Percentiles rank a stretch among this genome's conserved stretches.
phyloP scores from a whole-genome alignment of 2,329 filamentous ascomycete species.

The Geosmithia putterillii region DNA sequence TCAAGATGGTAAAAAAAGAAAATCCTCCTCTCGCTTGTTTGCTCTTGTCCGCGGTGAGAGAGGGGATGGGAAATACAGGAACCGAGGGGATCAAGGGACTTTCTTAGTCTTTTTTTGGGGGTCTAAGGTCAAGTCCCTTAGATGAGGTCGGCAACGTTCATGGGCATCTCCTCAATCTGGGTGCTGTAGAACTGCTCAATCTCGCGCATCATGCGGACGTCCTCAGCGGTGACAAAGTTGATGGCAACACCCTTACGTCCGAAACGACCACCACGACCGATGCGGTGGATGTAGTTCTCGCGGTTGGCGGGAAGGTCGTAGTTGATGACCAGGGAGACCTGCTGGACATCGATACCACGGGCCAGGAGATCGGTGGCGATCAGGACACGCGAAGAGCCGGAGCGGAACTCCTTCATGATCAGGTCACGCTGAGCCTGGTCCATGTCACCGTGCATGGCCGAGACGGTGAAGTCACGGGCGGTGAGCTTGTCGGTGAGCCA shows the following conservation, averaged over 20 bases:
- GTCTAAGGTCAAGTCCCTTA: too few species aligned
- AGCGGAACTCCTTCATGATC: constrained; percentile 99
- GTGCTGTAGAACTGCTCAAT: constrained; percentile 99
- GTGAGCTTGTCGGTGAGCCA: constrained; percentile 99
- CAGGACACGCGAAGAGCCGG: constrained; percentile 93
- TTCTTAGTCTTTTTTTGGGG: too few species aligned
- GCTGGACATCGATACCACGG: constrained; percentile 99
- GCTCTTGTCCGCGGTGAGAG: not conserved
- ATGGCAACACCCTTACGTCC: constrained; percentile 99
- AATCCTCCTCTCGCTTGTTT: not conserved
- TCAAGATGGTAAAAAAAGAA: not conserved
- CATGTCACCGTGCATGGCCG: constrained; percentile 99
- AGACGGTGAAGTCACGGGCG: constrained; percentile 96
- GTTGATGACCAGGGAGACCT: constrained; percentile 99
- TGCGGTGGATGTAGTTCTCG: constrained; percentile 99
- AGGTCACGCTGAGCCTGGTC: constrained; percentile 94
- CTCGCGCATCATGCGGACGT: constrained; percentile 99
- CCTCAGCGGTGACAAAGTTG: constrained; percentile 99
- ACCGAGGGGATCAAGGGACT: too few species aligned
- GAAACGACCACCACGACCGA: constrained; percentile 98
- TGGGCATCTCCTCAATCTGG: constrained; percentile 99
- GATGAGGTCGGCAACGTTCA: constrained; percentile 74
- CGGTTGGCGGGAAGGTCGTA: constrained; percentile 98
- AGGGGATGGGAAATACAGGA: not conserved
- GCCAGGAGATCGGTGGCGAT: constrained; percentile 96